Conservation (phyloP, 108 stramenopile species). For the Conticribra weissflogii region DNA sequence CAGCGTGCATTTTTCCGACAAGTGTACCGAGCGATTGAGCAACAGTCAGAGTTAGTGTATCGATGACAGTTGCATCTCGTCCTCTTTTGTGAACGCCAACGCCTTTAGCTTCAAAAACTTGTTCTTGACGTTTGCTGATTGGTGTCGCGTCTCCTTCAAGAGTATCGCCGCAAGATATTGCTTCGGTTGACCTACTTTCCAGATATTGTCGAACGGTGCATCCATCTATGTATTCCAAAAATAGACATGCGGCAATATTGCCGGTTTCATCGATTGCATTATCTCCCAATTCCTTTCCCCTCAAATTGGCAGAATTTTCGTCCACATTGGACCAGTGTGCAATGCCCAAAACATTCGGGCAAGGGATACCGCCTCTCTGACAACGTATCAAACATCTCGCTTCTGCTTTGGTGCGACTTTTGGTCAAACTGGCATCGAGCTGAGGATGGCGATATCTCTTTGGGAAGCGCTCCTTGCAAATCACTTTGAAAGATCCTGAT, state of each 20-base stretch:
- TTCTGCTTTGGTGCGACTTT: slow-evolving; percentile 83
- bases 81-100: slow-evolving; percentile 37
- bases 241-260: slow-evolving; percentile 50
- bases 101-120: no score
- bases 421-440: slow-evolving; percentile 90
- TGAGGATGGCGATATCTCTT: slow-evolving; percentile 94
- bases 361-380: slow-evolving; percentile 59
- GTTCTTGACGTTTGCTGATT: background rate
- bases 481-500: slow-evolving; percentile 39
- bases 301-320: slow-evolving; percentile 1
- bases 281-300: slow-evolving; percentile 7
- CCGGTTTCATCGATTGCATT: background rate
- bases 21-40: slow-evolving; percentile 70
- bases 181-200: slow-evolving; percentile 31
- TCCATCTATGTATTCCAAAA: slow-evolving; percentile 71
- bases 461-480: slow-evolving; percentile 92
- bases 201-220: slow-evolving; percentile 69
- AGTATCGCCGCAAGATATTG: no score
- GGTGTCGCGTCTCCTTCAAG: slow-evolving; percentile 6
- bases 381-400: slow-evolving; percentile 66
- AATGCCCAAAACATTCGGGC: slow-evolving; percentile 61
- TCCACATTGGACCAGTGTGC: slow-evolving; percentile 55
- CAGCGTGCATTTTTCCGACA: slow-evolving; percentile 88
- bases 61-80: slow-evolving; percentile 37
- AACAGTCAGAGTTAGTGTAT: slow-evolving; percentile 39